Base-by-base conservation (phyloP, 495 filamentous ascomycete genomes). In the Bryoglossum gracile region DNA sequence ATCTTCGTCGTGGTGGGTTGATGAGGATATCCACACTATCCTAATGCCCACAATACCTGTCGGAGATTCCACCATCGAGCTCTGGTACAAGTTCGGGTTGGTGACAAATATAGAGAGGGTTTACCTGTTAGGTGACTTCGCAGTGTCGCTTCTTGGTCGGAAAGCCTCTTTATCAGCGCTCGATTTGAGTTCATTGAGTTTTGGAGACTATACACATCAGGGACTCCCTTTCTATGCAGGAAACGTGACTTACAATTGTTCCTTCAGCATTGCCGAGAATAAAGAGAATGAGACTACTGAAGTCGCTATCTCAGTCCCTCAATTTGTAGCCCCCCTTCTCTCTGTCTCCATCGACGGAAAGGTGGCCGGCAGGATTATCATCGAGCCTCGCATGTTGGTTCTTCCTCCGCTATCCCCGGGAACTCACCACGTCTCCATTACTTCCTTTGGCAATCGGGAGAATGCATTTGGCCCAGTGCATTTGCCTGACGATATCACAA, bases 141-240 rank as follows among this genome's bases (percentile, higher is more conserved):
- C 9, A 4, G 56, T 62, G 0, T 3, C 17, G 2, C 6, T 62
- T 1, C 4, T 35, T 1, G 56, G 51, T n/a, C 17, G 26, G 14
- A 36, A 32, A 11, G 40, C 56, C 13, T 25, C 19, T 16, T 8
- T 62, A 4, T 17, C 32, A 8, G 24, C 49, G 0, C 38, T 47
- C 10, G n/a, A 53, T 9, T 24, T 22, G 3, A 19, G 14, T 5
- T 39, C 30, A 2, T 13, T 58, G 13, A 46, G 14, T 14, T 59
- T 48, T 46, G 59, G 59, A 11, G 30, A 59, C 22, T 46, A 51
- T 24, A 45, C 34, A 13, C 10, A 22, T 28, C 56, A 57, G 43
- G 53, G 53, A 8, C 50, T 57, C 13, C 59, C 59, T 6, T 62
- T 62, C 26, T 62, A 62, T 28, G 59, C 47, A 19, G 59, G 59